Evolutionary conservation across 371 early-diverging fungal species (phyloP), one percentile per base, ranked within the genome.

Genomic region (Mortierella sp.): DNA sequence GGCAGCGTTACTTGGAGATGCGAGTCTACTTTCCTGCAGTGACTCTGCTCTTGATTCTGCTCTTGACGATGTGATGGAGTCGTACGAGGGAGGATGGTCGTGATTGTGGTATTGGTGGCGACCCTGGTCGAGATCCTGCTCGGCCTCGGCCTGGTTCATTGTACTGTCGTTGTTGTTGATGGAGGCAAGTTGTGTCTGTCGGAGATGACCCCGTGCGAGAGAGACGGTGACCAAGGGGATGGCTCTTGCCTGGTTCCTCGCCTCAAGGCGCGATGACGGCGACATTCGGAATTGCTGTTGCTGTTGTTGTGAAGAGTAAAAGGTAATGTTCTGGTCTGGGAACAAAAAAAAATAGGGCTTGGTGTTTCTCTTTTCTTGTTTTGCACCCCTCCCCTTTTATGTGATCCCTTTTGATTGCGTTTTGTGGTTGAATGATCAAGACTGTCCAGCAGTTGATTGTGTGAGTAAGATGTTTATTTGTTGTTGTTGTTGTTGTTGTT

Each of bases 181-280:
- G n/a, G 47, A 13, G 13, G 72, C 71, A 19, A 72, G 60, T 21
- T 75, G 77, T 60, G 80, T 80, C 26, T 83, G 83, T 9, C 75
- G 84, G 34, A 68, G 76, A 38, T 75, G 72, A 48, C 81, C 75
- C 26, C 72, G 79, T 21, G 82, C 85, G 10, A 84, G 75, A 2
- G 85, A 84, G 73, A 84, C 75, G 11, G 79, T 81, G 50, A 84
- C 85, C n/a, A 84, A 75, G 11, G 85, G 85, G 45, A 84, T 81
- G 28, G 85, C 81, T n/a, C 75, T 78, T 31, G 85, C 78, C 50
- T 75, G 78, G 24, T 47, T 73, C 50, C 78, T 45, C 47, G 72
- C 72, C 50, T 84, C 73, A 72, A 74, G 65, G 52, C 80, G 73
- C 72, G 76, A 38, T 9, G 84, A 76, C 16, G 84, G 81, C 68